phyloP scores from a whole-genome alignment of 257 asterid species.

The Solanum rostratum region DNA sequence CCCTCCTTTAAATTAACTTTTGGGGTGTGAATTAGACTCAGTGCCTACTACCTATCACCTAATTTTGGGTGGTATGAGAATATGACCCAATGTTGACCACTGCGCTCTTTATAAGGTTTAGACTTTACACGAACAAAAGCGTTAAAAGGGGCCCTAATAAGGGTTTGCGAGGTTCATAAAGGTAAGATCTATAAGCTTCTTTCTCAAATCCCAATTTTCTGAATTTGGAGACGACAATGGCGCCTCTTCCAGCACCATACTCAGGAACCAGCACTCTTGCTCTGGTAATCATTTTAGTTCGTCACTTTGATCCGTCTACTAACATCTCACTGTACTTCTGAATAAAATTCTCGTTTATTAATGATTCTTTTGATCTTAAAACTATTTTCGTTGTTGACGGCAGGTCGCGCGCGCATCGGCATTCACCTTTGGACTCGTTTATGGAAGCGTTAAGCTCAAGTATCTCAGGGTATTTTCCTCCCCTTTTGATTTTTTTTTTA shows the following conservation, averaged over 20 bases:
- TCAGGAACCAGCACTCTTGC: constrained; percentile 45
- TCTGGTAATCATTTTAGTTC: constrained; percentile 9
- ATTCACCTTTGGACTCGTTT: constrained; percentile 22
- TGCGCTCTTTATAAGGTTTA: too few species aligned
- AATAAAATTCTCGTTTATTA: not conserved
- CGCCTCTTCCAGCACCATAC: constrained; percentile 32
- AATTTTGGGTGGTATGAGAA: too few species aligned
- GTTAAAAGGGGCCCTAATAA: too few species aligned
- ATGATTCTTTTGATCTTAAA: not conserved
- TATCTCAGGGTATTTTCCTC: constrained; percentile 21
- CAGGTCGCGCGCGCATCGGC: constrained; percentile 31
- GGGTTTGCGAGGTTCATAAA: not conserved
- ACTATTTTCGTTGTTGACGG: not conserved
- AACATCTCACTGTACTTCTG: not conserved
- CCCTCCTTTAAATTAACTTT: too few species aligned
- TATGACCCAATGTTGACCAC: too few species aligned
- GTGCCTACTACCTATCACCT: too few species aligned
- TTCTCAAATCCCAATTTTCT: not conserved
- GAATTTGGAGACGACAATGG: constrained; percentile 7
- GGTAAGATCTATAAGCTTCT: not conserved
- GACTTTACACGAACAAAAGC: too few species aligned
- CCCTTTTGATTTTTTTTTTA: not conserved
- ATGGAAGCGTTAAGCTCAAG: constrained; percentile 36
- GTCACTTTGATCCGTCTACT: not conserved
- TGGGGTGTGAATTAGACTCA: too few species aligned